Evolutionary conservation across 1,284 basidiomycete genomes (phyloP).

Genomic region (Ceratobasidium sp.): DNA sequence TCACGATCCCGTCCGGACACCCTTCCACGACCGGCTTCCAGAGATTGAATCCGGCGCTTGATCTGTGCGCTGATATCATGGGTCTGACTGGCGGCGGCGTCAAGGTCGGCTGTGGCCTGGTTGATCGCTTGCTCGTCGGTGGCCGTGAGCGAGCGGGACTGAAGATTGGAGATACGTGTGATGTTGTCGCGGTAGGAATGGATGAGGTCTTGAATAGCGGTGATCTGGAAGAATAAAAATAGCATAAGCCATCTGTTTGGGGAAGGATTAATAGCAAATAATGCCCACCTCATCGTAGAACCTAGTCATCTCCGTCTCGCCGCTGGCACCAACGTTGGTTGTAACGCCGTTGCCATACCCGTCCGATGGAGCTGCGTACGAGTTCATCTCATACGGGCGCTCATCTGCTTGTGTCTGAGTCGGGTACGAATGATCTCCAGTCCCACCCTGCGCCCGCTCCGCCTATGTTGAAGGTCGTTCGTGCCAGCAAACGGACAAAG

Average conservation of each 20-base stretch:
- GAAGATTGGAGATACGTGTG: constrained; percentile 46
- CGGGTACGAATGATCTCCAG: constrained; percentile 10
- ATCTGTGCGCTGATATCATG: constrained; percentile 31
- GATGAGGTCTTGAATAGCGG: constrained; percentile 45
- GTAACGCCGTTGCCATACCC: constrained; percentile 11
- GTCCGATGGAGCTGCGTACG: constrained; percentile 9
- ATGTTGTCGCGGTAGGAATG: constrained; percentile 46
- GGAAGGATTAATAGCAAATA: background rate
- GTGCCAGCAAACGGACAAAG: constrained; percentile 36
- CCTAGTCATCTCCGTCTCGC: constrained; percentile 44
- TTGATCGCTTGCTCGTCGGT: constrained; percentile 47
- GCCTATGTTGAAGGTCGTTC: constrained; percentile 36
- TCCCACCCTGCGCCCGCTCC: constrained; percentile 27
- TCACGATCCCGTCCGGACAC: constrained; percentile 28
- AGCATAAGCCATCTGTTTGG: background rate
- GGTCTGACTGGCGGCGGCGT: constrained; percentile 22
- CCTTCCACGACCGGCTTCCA: constrained; percentile 28
- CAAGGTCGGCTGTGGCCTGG: constrained; percentile 46
- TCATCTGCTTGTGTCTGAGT: constrained; percentile 11
- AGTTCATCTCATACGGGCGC: constrained; percentile 30
- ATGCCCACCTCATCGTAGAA: constrained; percentile 42
- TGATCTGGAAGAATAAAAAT: constrained; percentile 28
- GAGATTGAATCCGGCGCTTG: constrained; percentile 31
- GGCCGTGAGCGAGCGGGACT: constrained; percentile 47
- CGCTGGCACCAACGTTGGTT: background rate